Evolutionary conservation across 768 basidiomycete species (phyloP).

Genomic region (Astraeus odoratus): DNA sequence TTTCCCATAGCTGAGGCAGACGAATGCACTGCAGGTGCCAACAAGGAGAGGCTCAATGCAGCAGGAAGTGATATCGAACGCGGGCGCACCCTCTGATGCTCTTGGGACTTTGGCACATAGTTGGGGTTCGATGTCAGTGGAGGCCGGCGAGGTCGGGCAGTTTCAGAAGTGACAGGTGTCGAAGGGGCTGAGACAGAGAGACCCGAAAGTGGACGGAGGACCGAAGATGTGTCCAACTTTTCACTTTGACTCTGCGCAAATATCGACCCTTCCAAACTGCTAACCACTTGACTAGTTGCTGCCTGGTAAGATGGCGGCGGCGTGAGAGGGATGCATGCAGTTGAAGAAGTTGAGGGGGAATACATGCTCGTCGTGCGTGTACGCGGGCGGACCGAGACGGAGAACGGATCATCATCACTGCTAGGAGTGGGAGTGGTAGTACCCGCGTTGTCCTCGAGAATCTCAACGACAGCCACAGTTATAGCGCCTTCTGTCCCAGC

Average conservation of each 20-base stretch:
- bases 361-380: conserved; percentile 27
- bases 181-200: conserved; percentile 8
- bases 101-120: conserved; percentile 6
- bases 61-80: conserved; percentile 23
- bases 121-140: conserved; percentile 6
- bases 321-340: conserved; percentile 18
- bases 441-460: conserved; percentile 3
- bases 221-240: conserved; percentile 16
- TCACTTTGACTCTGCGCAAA: conserved; percentile 1
- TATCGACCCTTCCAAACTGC: not conserved
- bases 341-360: conserved; percentile 4
- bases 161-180: not conserved
- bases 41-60: conserved; percentile 1
- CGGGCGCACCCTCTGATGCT: conserved; percentile 4
- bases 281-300: conserved; percentile 2
- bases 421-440: not conserved
- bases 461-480: not conserved
- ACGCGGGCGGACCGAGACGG: conserved; percentile 15
- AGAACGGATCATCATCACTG: conserved; percentile 19
- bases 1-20: conserved; percentile 8
- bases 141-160: conserved; percentile 8
- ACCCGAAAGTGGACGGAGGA: conserved; percentile 22
- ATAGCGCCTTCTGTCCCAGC: not conserved
- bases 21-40: conserved; percentile 13
- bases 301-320: conserved; percentile 22